Base-by-base conservation (phyloP, 148 eudicot genomes). In the Cornus florida region DNA sequence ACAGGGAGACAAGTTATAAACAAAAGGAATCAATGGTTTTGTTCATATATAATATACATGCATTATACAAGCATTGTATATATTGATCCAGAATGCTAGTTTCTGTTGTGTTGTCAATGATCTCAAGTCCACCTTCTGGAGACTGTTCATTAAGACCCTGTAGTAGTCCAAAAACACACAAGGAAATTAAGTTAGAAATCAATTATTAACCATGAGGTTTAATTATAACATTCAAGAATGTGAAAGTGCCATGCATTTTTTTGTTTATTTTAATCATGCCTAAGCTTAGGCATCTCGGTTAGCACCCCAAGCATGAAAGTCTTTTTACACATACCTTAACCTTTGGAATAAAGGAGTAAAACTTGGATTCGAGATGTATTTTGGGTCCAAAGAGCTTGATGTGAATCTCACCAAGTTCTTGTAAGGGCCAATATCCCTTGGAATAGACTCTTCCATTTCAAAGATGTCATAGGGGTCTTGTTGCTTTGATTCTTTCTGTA, bases 31-130 rank as follows among this genome's bases (percentile, higher is more conserved):
- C 33, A 17, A 33, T 59, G 8, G 39, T 71, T 20, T 59, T 39
- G 73, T 23, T 82, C 19, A 60, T 3, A 72, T 28, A 69, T 82
- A 35, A 35, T 35, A 59, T 95, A 96, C 99, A 87, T 96, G 91
- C 99, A 96, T 91, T 71, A 93, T 87, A 76, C 98, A 93, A 82
- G 99, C 97, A 80, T 96, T 96, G 94, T 92, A 92, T 81, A 92
- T 96, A 87, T 93, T 96, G 87, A 96, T 92, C 99, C 99, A 96
- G 67, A 96, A 96, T 22, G 98, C 98, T 31, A 96, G 87, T 75
- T 96, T 96, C 65, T 96, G 98, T 56, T 91, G 92, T 46, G 87
- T 83, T n/a, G 83, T 87, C 89, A 96, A 83, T 48, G 85, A 82
- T 84, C 89, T 89, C 75, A 93, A 77, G n/a, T 96, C 97, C 87